A percentile compares a stretch with the other conserved stretches of the same genome.
These are phyloP conservation scores for Lasiodiplodia theobromae DNA, from an alignment of 2,329 filamentous ascomycete species.

Conservation along the genomic window DNA sequence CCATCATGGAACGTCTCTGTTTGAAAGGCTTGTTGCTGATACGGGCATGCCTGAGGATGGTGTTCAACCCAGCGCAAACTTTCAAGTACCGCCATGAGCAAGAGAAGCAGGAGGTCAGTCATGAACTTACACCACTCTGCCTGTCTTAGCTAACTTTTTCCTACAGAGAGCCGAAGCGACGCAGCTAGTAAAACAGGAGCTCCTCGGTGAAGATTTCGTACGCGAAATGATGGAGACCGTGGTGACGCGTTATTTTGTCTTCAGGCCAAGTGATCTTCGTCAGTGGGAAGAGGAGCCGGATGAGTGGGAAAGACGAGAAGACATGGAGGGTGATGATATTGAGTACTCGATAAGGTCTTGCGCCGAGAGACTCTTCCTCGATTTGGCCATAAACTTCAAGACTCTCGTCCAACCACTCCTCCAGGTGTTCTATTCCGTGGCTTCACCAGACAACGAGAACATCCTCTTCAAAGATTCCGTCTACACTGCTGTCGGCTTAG, in stretches of 20 bases:
- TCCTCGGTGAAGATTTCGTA: conserved; percentile 80
- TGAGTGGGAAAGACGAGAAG: conserved; percentile 92
- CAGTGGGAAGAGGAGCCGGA: conserved; percentile 95
- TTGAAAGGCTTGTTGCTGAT: conserved; percentile 84
- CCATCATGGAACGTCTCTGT: conserved; percentile 78
- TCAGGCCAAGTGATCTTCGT: conserved; percentile 82
- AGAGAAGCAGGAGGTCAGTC: conserved; percentile 69
- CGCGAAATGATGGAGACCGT: conserved; percentile 82
- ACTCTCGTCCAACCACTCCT: conserved; percentile 78
- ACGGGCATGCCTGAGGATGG: conserved; percentile 83
- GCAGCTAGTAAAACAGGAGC: conserved; percentile 71
- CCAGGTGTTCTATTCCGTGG: conserved; percentile 80
- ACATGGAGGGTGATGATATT: conserved; percentile 79
- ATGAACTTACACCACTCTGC: background rate
- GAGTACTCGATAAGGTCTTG: conserved; percentile 93
- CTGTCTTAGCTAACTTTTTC: background rate
- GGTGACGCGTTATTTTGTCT: conserved; percentile 87
- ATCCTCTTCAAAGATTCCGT: conserved; percentile 91
- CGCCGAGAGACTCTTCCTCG: conserved; percentile 91
- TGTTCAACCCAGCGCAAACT: conserved; percentile 78
- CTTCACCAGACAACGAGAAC: conserved; percentile 69
- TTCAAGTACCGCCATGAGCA: conserved; percentile 83
- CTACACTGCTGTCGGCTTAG: conserved; percentile 89
- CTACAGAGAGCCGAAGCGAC: conserved; percentile 68
- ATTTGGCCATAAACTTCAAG: conserved; percentile 89